Conservation (phyloP, 2,329 filamentous ascomycete species). For the Phaeomoniella chlamydospora region DNA sequence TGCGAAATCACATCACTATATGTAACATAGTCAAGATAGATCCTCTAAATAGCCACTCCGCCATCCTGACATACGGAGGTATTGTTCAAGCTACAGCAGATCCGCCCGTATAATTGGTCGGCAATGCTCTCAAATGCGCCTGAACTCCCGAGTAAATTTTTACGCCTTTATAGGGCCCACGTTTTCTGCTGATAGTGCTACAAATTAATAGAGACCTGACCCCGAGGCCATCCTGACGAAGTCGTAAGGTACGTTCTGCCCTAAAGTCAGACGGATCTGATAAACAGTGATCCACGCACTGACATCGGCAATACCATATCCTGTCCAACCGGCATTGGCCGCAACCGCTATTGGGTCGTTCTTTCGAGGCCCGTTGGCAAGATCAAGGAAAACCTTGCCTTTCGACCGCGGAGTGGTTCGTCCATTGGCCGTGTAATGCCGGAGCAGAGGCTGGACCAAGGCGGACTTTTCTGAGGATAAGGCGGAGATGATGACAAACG, state of each 20-base stretch:
- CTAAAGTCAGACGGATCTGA: constrained; percentile 61
- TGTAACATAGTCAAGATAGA: no score
- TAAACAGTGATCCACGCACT: constrained; percentile 76
- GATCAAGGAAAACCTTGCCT: constrained; percentile 64
- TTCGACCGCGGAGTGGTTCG: constrained; percentile 19
- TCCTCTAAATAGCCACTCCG: no score
- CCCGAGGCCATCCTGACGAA: constrained; percentile 65
- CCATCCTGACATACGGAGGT: no score
- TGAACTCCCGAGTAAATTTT: no score
- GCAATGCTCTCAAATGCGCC: no score
- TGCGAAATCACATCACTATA: no score
- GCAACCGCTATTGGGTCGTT: constrained; percentile 57
- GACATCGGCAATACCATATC: constrained; percentile 66
- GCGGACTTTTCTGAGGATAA: constrained; percentile 65
- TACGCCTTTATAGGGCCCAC: no score
- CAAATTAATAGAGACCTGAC: constrained; percentile 38
- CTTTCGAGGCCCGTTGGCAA: constrained; percentile 55
- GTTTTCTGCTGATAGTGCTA: no score
- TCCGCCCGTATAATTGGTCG: no score
- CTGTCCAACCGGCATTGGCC: constrained; percentile 60
- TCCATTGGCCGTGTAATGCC: constrained; percentile 46
- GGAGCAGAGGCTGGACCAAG: constrained; percentile 61
- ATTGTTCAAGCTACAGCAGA: no score
- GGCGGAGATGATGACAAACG: constrained; percentile 70
- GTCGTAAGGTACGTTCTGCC: constrained; percentile 77